A percentile compares a stretch with the other conserved stretches of the same genome.
Conservation (phyloP, 2,329 filamentous ascomycete species). For the Trichoderma afroharzianum region DNA sequence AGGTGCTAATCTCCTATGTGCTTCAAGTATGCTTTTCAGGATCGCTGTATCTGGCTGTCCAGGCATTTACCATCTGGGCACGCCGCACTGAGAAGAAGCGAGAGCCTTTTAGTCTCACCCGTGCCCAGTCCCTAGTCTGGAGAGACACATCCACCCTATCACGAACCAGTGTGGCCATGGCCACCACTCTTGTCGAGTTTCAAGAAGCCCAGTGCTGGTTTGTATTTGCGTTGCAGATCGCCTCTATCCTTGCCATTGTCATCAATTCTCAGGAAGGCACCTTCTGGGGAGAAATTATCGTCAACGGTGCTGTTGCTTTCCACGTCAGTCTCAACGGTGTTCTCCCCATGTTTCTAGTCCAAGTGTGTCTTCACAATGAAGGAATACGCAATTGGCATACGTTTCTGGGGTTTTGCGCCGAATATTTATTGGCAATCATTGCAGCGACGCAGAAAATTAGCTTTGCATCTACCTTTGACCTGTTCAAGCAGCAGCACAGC, state of each 20-base stretch:
- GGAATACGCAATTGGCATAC: slow-evolving; percentile 41
- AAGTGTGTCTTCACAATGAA: slow-evolving; percentile 38
- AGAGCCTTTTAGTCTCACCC: slow-evolving; percentile 28
- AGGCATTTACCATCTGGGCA: slow-evolving; percentile 36
- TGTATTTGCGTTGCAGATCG: slow-evolving; percentile 39
- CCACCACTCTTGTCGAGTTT: slow-evolving; percentile 39
- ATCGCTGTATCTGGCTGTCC: slow-evolving; percentile 33
- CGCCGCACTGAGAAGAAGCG: slow-evolving; percentile 29
- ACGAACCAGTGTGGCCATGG: slow-evolving; percentile 38
- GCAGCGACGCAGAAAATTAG: slow-evolving; percentile 36
- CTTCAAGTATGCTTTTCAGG: slow-evolving; percentile 37
- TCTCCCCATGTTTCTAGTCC: slow-evolving; percentile 37
- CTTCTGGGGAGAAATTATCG: slow-evolving; percentile 39
- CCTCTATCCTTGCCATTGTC: slow-evolving; percentile 39
- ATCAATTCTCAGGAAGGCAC: slow-evolving; percentile 39
- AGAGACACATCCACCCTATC: slow-evolving; percentile 35
- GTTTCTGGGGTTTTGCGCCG: slow-evolving; percentile 37
- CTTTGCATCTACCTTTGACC: slow-evolving; percentile 33
- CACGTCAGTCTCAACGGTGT: slow-evolving; percentile 38
- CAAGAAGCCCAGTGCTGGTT: slow-evolving; percentile 40
- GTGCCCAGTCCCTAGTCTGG: slow-evolving; percentile 37
- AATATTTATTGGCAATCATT: slow-evolving; percentile 37
- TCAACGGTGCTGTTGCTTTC: slow-evolving; percentile 37
- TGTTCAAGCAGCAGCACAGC: slow-evolving; percentile 33
- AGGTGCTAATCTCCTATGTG: slow-evolving; percentile 39